Evolutionary conservation across 2,329 filamentous ascomycete genomes (phyloP), one percentile per base, ranked within the genome.

Genomic region (Cryphonectria radicalis): DNA sequence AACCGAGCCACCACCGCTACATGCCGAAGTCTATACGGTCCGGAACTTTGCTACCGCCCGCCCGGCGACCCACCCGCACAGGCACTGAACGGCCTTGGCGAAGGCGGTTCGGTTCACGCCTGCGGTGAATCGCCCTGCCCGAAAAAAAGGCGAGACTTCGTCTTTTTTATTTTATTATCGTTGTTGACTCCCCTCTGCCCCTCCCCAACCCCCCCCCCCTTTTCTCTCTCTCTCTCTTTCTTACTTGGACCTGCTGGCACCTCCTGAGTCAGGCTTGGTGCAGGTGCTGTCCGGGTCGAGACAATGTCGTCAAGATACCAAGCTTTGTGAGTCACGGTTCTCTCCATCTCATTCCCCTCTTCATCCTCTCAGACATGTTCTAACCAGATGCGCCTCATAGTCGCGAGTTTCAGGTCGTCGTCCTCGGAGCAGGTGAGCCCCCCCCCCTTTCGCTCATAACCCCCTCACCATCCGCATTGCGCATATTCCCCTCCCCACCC

Each of bases 361-460:
- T 14, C 17, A 13, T 14, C 22, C 59, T 62, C 28, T 62, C 42
- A 59, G n/a, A 25, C 62, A 42, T 55, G 35, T 62, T 32, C 66
- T 65, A 62, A 63, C 66, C 66, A 57, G 64, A 50, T 66, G 66
- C 28, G 62, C 60, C 40, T 74, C 43, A 53, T 75, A 92, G 91
- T 81, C 90, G 91, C 78, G 92, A 95, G 84, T 93, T 94, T 79
- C 91, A 94, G 81, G 92, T 94, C 79, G 93, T 94, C 77, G 93
- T 95, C 74, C 85, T 95, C 76, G 93, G 93, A 80, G 91, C 92
- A 84, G 92, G 91, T 92, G 83, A 79, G 88, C 71, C 73, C 70
- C 66, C 37, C 65, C 40, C 40, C 25, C 42, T n/a, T 22, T 50
- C 7, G 46, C 43, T 50, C 17, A 50, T 22, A 67, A 73, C 25